phyloP scores from a whole-genome alignment of 441 rosid species.

The Pelargonium cotyledonis region DNA sequence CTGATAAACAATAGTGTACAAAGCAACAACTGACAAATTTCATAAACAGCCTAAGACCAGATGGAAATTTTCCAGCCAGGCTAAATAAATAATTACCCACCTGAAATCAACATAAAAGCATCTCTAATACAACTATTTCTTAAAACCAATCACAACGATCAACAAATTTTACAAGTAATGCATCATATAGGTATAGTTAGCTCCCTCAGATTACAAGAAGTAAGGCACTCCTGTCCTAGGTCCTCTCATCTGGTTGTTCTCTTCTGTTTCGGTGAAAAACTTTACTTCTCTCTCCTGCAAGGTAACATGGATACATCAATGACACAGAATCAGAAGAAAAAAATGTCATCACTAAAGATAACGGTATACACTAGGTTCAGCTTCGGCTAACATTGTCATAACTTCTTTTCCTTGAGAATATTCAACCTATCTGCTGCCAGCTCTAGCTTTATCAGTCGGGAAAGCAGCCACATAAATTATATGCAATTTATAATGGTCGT shows the following conservation, averaged over 20 bases:
- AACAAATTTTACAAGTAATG: slow-evolving; percentile 32
- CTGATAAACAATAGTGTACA: slow-evolving; percentile 15
- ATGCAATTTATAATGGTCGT: too few relatives aligned
- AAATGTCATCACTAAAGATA: too few relatives aligned
- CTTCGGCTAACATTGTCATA: not conserved
- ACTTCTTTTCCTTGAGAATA: not conserved
- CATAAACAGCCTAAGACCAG: slow-evolving; percentile 27
- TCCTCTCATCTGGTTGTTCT: slow-evolving; percentile 99
- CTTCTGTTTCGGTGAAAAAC: slow-evolving; percentile 96
- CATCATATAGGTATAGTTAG: slow-evolving; percentile 8
- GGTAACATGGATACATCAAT: too few relatives aligned
- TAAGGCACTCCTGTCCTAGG: slow-evolving; percentile 98
- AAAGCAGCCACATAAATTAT: not conserved
- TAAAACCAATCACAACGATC: slow-evolving; percentile 17
- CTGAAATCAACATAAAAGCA: slow-evolving; percentile 20
- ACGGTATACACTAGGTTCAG: too few relatives aligned
- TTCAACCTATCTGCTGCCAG: not conserved
- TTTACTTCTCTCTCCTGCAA: slow-evolving; percentile 91
- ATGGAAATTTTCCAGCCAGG: slow-evolving; percentile 24
- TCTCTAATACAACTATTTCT: slow-evolving; percentile 15
- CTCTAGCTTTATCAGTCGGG: not conserved
- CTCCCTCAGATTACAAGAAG: slow-evolving; percentile 52
- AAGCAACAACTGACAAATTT: slow-evolving; percentile 22
- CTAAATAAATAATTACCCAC: slow-evolving; percentile 16
- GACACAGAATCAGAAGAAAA: too few relatives aligned